Percentiles rank a stretch among this genome's conserved stretches.
Evolutionary conservation across 495 filamentous ascomycete genomes (phyloP).

Genomic region (Extremus antarcticus): DNA sequence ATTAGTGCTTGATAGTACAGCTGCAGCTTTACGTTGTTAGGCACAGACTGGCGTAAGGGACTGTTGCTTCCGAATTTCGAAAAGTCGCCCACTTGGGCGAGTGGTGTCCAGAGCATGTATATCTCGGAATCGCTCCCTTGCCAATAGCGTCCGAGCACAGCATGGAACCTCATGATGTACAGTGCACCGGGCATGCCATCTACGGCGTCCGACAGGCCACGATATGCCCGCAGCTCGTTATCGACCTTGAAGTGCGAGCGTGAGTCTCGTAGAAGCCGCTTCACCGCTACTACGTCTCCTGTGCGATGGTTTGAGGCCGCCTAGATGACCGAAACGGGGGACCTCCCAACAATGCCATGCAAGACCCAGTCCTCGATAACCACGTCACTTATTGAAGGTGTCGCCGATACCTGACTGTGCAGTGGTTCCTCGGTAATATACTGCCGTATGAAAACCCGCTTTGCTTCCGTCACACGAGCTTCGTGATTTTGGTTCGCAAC

Average conservation of each 20-base stretch:
- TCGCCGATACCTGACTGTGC: no score
- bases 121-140: neutral
- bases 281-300: no score
- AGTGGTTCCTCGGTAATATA: no score
- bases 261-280: neutral
- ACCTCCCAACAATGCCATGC: no score
- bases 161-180: neutral
- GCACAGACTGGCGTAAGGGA: neutral
- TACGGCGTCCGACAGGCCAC: neutral
- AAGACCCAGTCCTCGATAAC: no score
- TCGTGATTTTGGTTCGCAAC: no score
- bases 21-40: neutral
- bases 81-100: neutral
- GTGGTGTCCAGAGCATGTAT: neutral
- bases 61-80: neutral
- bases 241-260: neutral
- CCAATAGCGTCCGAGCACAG: neutral
- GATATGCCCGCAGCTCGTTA: neutral
- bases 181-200: neutral
- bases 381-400: no score
- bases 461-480: no score
- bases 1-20: neutral
- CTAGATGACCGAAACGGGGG: no score
- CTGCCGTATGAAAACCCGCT: no score
- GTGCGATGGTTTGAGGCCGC: no score